Conservation (phyloP, 352 stramenopile species). For the Globisporangium solare region DNA sequence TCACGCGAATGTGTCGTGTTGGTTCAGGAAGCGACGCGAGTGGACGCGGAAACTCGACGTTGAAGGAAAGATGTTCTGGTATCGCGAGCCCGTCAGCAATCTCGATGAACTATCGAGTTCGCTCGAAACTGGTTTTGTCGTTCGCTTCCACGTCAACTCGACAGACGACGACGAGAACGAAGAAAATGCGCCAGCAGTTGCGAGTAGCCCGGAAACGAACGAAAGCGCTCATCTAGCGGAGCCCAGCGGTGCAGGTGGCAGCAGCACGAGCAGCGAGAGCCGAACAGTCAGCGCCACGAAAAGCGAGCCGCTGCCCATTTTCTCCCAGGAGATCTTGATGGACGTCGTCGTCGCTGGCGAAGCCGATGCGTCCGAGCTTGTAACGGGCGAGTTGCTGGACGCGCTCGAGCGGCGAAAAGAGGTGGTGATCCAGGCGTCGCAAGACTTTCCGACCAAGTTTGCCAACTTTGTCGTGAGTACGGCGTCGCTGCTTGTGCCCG, state of each 20-base stretch:
- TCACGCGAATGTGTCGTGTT: not conserved
- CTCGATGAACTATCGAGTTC: not conserved
- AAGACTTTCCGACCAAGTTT: constrained; percentile 71
- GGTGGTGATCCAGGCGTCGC: constrained; percentile 27
- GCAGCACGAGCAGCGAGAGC: constrained; percentile 26
- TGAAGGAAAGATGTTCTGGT: constrained; percentile 54
- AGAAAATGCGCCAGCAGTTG: not conserved
- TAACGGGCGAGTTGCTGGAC: constrained; percentile 30
- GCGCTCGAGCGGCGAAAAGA: constrained; percentile 36
- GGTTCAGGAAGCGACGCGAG: constrained; percentile 36
- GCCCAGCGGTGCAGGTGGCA: not conserved
- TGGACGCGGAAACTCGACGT: constrained; percentile 55
- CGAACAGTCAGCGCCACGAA: constrained; percentile 26
- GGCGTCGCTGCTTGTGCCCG: constrained; percentile 52
- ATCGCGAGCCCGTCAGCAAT: constrained; percentile 16
- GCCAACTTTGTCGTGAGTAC: constrained; percentile 74
- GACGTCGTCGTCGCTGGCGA: constrained; percentile 32
- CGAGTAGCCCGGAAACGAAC: not conserved
- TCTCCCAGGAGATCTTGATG: constrained; percentile 27
- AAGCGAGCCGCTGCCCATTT: constrained; percentile 15
- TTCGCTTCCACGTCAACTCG: constrained; percentile 4
- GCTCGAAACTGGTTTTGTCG: constrained; percentile 1
- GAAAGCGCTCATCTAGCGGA: not conserved
- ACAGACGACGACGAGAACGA: constrained; percentile 7
- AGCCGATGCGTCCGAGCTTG: constrained; percentile 25